Evolutionary conservation across 2,329 filamentous ascomycete species (phyloP).

Genomic region (Pseudovirgaria hyperparasitica): DNA sequence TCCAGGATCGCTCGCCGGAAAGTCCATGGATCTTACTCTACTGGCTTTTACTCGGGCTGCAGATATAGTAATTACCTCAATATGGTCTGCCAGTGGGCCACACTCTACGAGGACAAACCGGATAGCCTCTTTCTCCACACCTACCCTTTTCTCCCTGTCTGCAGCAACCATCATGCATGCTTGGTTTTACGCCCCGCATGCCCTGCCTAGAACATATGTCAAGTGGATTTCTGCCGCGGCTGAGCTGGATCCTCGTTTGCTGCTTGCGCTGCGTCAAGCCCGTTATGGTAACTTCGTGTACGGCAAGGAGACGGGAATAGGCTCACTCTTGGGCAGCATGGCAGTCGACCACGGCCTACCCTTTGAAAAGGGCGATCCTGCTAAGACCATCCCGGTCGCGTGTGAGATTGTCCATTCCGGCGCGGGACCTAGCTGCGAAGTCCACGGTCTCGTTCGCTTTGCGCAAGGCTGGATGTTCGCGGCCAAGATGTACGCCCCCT

Average conservation of each 20-base stretch:
- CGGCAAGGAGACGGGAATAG: conserved; percentile 59
- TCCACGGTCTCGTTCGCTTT: conserved; percentile 58
- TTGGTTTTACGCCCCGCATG: conserved; percentile 66
- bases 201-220: conserved; percentile 60
- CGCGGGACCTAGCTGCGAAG: conserved; percentile 58
- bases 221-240: conserved; percentile 74
- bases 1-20: conserved; percentile 41
- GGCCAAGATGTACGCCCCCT: conserved; percentile 62
- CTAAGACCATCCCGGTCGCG: conserved; percentile 56
- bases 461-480: conserved; percentile 58
- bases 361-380: conserved; percentile 59
- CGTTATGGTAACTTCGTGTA: conserved; percentile 54
- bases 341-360: conserved; percentile 60
- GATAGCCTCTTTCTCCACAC: conserved; percentile 32
- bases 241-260: conserved; percentile 59
- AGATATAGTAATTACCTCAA: conserved; percentile 46
- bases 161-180: conserved; percentile 75
- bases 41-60: conserved; percentile 61
- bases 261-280: conserved; percentile 59
- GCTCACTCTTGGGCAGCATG: conserved; percentile 55
- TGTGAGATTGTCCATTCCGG: conserved; percentile 81
- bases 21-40: conserved; percentile 71
- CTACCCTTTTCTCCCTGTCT: conserved; percentile 59
- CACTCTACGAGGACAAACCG: conserved; percentile 42
- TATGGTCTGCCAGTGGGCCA: conserved; percentile 28